Percentiles rank a stretch among this genome's conserved stretches.
These are phyloP conservation scores for Macroventuria anomochaeta DNA, from an alignment of 2,329 filamentous ascomycete genomes.

Conservation along the genomic window DNA sequence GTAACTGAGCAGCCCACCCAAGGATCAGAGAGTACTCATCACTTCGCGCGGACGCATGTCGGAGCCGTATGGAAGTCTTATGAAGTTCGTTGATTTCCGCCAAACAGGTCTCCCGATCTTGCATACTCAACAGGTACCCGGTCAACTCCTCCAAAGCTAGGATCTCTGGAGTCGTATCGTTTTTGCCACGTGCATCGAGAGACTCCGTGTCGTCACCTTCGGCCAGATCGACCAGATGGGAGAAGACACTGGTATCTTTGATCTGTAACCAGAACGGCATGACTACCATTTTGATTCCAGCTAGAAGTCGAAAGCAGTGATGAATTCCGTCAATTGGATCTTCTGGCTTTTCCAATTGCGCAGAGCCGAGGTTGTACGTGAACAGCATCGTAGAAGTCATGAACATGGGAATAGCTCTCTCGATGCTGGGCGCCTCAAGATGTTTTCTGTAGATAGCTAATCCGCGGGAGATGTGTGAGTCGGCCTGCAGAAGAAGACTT, in stretches of 20 bases:
- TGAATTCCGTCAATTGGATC: slow-evolving; percentile 37
- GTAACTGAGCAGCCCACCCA: slow-evolving; percentile 32
- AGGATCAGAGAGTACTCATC: slow-evolving; percentile 36
- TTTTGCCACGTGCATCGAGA: slow-evolving; percentile 20
- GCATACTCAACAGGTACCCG: slow-evolving; percentile 26
- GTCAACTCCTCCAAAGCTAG: slow-evolving; percentile 32
- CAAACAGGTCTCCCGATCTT: slow-evolving; percentile 30
- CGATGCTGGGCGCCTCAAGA: slow-evolving; percentile 27
- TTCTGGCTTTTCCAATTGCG: slow-evolving; percentile 35
- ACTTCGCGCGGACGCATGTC: slow-evolving; percentile 24
- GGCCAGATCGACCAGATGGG: slow-evolving; percentile 21
- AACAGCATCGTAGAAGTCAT: slow-evolving; percentile 37
- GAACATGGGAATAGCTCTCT: slow-evolving; percentile 39
- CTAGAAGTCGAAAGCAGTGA: slow-evolving; percentile 39
- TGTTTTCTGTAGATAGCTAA: slow-evolving; percentile 33
- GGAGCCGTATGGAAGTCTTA: slow-evolving; percentile 25
- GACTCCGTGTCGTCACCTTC: slow-evolving; percentile 16
- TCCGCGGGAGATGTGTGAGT: slow-evolving; percentile 36
- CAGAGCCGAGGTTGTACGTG: slow-evolving; percentile 39
- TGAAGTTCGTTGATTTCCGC: slow-evolving; percentile 36
- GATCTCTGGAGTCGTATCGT: slow-evolving; percentile 29
- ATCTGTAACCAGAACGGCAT: slow-evolving; percentile 31
- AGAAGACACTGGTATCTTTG: slow-evolving; percentile 26
- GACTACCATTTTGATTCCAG: slow-evolving; percentile 37
- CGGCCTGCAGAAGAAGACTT: slow-evolving; percentile 34